Evolutionary conservation across 176 grass and related monocot genomes (phyloP), one percentile per base, ranked within the genome.

Genomic region (Dactylis glomerata): DNA sequence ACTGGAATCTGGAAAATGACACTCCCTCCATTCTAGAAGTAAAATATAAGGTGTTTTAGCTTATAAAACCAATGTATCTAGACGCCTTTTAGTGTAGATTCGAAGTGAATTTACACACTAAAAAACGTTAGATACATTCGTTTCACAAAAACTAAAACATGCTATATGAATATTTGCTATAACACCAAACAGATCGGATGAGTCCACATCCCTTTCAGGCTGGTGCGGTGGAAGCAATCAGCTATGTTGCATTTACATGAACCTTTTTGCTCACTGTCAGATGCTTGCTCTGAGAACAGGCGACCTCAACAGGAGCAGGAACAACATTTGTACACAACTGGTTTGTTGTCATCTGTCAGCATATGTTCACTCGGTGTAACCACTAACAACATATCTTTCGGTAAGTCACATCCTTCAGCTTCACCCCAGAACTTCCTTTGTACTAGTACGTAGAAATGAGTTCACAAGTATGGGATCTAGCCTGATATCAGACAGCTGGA

Each of bases 261-360:
- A 90, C 63, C 45, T 67, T 86, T 86, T 86, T 45, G 31, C 19
- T 45, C 34, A 52, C 28, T n/a, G 4, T 11, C 36, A 47, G 5
- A 27, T 78, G 79, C 54, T 57, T 78, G 54, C 79, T 75, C 73
- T 73, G 79, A 52, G 72, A 66, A 73, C 56, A 82, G 73, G 72
- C 78, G 20, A 55, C 10, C 59, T 47, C 28, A 40, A 31, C 16
- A 57, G 30, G 55, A 40, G 30, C 12, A 42, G 37, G 22, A 56
- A 36, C 5, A 36, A 2, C 34, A 36, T 36, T 36, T 36, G 5
- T 36, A 36, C 34, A 36, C 34, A 36, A 36, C 2, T 36, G 34
- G 34, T 36, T 36, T 36, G 34, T 36, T 36, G 34, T 36, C 34
- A 36, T 36, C 34, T 3, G 34, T 36, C 34, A 5, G 34, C 34